Percentiles rank a stretch among this genome's conserved stretches.
phyloP scores from a whole-genome alignment of 768 basidiomycete species.

The Russula abietina region DNA sequence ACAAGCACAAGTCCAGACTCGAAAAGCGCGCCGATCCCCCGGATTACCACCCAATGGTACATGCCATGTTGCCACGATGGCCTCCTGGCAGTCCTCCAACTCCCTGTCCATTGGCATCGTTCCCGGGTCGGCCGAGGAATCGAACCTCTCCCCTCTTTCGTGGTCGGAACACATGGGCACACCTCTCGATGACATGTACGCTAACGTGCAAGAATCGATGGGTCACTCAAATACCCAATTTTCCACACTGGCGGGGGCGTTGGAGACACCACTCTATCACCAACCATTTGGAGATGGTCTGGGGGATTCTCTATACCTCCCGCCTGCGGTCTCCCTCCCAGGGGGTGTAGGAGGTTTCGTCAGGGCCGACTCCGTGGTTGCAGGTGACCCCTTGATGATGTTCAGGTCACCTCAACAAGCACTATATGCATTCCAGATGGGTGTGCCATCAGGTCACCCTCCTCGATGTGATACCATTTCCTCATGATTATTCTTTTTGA shows the following conservation, averaged over 20 bases:
- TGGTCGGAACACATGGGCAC: not conserved
- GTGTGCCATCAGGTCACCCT: not conserved
- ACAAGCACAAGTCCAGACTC: constrained; percentile 16
- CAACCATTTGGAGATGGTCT: constrained; percentile 19
- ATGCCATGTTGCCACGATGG: not conserved
- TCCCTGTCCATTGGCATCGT: not conserved
- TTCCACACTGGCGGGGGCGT: constrained; percentile 5
- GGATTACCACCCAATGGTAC: not conserved
- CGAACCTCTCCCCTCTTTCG: not conserved
- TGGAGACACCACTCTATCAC: constrained; percentile 13
- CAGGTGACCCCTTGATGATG: constrained; percentile 8
- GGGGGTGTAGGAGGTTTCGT: constrained; percentile 2
- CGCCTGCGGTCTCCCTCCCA: not conserved
- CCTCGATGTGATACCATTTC: constrained; percentile 1
- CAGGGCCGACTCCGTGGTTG: not conserved
- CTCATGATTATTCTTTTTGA: not conserved
- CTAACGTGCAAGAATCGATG: not conserved
- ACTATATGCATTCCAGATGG: constrained; percentile 8
- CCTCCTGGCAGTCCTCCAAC: not conserved
- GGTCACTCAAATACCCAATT: not conserved
- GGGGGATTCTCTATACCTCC: constrained; percentile 3
- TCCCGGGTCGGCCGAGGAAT: not conserved
- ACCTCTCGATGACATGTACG: not conserved
- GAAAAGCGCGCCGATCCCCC: constrained; percentile 23
- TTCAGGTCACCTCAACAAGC: constrained; percentile 1